Conservation (phyloP, 768 basidiomycete species). For the Russula sp. region DNA sequence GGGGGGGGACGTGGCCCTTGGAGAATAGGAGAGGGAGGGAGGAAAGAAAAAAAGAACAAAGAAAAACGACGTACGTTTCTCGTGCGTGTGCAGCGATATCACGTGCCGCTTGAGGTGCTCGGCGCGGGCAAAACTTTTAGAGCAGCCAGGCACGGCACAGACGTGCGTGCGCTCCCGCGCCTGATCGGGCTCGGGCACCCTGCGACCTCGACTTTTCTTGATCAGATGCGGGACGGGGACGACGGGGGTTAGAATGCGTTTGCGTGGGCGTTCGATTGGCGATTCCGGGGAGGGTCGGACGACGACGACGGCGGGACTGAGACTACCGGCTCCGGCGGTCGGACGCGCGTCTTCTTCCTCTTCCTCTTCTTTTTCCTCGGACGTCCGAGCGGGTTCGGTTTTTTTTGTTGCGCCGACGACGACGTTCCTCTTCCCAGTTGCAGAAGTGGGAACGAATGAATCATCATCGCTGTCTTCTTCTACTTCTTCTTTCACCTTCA, state of each 20-base stretch:
- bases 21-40: not conserved
- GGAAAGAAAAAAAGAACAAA: too few relatives aligned
- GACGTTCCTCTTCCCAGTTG: not conserved
- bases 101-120: slow-evolving; percentile 83
- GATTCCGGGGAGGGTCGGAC: not conserved
- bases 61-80: slow-evolving; percentile 64
- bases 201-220: slow-evolving; percentile 71
- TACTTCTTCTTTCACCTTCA: too few relatives aligned
- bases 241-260: slow-evolving; percentile 35
- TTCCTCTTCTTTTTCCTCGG: not conserved
- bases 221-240: slow-evolving; percentile 70
- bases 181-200: slow-evolving; percentile 44
- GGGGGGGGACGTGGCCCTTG: not conserved
- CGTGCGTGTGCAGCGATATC: slow-evolving; percentile 71
- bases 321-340: not conserved
- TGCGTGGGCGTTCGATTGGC: not conserved
- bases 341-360: not conserved
- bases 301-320: not conserved
- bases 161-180: slow-evolving; percentile 43
- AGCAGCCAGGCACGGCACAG: slow-evolving; percentile 65
- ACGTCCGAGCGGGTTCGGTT: not conserved
- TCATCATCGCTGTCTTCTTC: not conserved
- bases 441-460: not conserved
- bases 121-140: slow-evolving; percentile 69
- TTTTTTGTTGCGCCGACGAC: not conserved